Base-by-base conservation (phyloP, 208 protist genomes). In the Porcisia hertigi region DNA sequence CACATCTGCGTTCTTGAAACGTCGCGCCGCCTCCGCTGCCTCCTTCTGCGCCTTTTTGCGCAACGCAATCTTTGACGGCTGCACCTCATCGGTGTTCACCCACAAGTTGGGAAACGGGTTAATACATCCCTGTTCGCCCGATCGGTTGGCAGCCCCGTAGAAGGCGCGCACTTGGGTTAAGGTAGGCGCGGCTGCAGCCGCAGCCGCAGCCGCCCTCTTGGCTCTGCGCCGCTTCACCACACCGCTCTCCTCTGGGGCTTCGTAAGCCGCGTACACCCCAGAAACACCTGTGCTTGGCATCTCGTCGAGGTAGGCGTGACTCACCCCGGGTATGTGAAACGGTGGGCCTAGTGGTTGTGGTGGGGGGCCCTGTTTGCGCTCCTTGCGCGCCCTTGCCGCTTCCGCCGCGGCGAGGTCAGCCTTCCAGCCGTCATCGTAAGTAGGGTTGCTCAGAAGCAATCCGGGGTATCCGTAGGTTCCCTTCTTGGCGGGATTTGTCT, bases 391-490 rank as follows among this genome's bases (percentile, higher is more conserved):
- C 64, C 70, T 76, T 16, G 67, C 59, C 20, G 34, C 14, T 53
- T 83, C 76, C 16, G 79, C 64, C 1, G 74, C 81, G 16, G 73
- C 79, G 58, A 76, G 71, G 62, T 85, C 77, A 20, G 79, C 71
- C 30, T 85, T 69, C 90, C 86, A 92, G 74, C 91, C 85, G 23
- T 95, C 87, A 81, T 93, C 88, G 83, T 95, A 94, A 25, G 75
- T 64, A 30, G 79, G 73, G 63, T 88, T 90, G 54, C 82, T 79
- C 34, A 97, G 84, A 34, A 94, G 79, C 60, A 87, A 67, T 18
- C 93, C 93, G 3, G 89, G 86, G 47, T 82, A 79, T 66, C 93
- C 93, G 73, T 94, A 97, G 14, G 91, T 95, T 49, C 93, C 93
- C 83, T 94, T 97, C 81, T 95, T 95, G 1, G 79, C 8, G 0